These are phyloP conservation scores for Hebeloma cylindrosporum DNA, from an alignment of 768 basidiomycete species.

Conservation along the genomic window DNA sequence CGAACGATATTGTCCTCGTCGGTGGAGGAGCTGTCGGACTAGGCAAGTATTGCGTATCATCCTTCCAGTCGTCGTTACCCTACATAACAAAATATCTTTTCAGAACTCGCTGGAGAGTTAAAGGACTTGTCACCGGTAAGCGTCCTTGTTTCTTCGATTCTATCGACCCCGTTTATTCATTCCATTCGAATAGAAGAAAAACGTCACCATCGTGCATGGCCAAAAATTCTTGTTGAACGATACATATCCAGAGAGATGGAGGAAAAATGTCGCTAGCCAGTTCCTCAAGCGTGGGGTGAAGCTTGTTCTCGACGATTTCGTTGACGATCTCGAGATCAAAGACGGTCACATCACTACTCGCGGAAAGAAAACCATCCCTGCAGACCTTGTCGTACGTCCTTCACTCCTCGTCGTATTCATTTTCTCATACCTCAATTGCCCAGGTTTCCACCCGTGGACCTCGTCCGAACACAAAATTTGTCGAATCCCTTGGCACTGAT, in stretches of 20 bases:
- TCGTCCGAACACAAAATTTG: constrained; percentile 53
- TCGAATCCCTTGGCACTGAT: constrained; percentile 41
- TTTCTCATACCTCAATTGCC: not conserved
- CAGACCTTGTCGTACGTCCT: constrained; percentile 58
- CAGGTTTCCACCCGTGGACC: constrained; percentile 42
- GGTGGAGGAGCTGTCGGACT: constrained; percentile 60
- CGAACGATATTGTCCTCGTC: constrained; percentile 49
- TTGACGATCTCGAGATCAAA: constrained; percentile 44
- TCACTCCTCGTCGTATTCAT: not conserved
- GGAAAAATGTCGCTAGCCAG: constrained; percentile 44
- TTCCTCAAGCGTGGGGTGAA: constrained; percentile 46
- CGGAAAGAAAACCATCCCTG: constrained; percentile 46
- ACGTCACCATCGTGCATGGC: constrained; percentile 64
- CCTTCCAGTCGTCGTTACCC: constrained; percentile 13
- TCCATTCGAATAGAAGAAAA: constrained; percentile 35
- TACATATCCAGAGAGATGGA: constrained; percentile 53
- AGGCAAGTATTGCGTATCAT: constrained; percentile 31
- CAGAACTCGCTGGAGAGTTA: constrained; percentile 45
- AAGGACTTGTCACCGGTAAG: constrained; percentile 41
- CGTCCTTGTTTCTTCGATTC: not conserved
- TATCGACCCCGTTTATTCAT: not conserved
- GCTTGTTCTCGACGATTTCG: constrained; percentile 51
- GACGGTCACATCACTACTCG: constrained; percentile 47
- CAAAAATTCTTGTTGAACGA: constrained; percentile 53
- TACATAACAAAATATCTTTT: not conserved